phyloP scores from a whole-genome alignment of 805 yeast species.

The Blastobotrys mokoenaii region DNA sequence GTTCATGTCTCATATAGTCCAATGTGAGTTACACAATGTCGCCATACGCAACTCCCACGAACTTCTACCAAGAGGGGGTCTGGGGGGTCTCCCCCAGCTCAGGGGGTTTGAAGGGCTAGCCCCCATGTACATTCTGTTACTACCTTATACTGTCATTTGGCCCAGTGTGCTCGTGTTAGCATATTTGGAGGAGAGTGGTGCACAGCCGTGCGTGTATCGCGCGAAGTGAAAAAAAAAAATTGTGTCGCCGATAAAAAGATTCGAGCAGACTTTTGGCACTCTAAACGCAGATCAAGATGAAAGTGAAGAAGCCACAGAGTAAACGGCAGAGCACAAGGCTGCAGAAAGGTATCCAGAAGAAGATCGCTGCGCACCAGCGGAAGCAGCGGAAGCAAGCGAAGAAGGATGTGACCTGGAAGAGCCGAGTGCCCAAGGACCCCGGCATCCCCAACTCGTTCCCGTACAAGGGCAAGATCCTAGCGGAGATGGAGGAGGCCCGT shows the following conservation, averaged over 20 bases:
- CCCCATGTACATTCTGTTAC: no score
- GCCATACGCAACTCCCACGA: no score
- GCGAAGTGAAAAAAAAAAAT: not conserved
- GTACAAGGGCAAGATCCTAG: slow-evolving; percentile 74
- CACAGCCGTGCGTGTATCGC: no score
- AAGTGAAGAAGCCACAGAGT: slow-evolving; percentile 31
- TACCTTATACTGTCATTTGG: no score
- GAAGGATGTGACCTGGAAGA: slow-evolving; percentile 91
- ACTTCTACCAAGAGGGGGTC: no score
- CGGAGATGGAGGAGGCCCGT: slow-evolving; percentile 43
- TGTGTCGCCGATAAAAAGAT: not conserved
- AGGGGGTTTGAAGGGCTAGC: no score
- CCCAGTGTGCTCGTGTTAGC: no score
- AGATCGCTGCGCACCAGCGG: slow-evolving; percentile 84
- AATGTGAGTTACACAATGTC: no score
- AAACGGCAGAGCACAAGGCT: slow-evolving; percentile 87
- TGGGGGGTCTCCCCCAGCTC: no score
- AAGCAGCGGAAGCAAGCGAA: slow-evolving; percentile 76
- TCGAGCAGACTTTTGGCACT: no score
- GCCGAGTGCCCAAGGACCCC: slow-evolving; percentile 74
- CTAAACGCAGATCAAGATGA: not conserved
- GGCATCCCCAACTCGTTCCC: slow-evolving; percentile 96
- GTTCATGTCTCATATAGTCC: no score
- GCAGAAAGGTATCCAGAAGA: slow-evolving; percentile 94
- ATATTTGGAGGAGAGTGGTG: no score